phyloP scores from a whole-genome alignment of 192 early-diverging fungal species.

The Coemansia sp. region DNA sequence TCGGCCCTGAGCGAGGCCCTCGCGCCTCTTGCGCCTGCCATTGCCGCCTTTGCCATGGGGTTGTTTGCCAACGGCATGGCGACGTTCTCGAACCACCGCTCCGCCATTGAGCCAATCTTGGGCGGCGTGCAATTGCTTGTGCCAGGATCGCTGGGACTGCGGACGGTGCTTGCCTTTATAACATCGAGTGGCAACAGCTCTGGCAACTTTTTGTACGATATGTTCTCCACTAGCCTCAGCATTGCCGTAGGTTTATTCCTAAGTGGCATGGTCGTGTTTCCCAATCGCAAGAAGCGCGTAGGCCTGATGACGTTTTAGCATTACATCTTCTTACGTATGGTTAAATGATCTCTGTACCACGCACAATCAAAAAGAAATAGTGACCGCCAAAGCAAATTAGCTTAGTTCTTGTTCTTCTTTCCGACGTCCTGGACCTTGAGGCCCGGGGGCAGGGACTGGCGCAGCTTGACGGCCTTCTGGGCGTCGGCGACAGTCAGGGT shows the following conservation, averaged over 20 bases:
- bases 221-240: conserved; percentile 67
- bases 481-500: conserved; percentile 94
- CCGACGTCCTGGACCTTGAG: conserved; percentile 24
- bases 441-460: conserved; percentile 90
- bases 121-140: conserved; percentile 82
- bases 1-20: conserved; percentile 60
- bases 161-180: conserved; percentile 65
- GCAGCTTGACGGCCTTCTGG: conserved; percentile 95
- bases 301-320: conserved; percentile 56
- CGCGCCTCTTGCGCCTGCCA: conserved; percentile 62
- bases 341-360: conserved; percentile 8
- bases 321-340: neutral
- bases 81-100: conserved; percentile 65
- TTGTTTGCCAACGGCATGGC: conserved; percentile 77
- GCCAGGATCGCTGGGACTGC: conserved; percentile 80
- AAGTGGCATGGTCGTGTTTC: conserved; percentile 66
- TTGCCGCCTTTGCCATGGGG: conserved; percentile 80
- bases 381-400: neutral
- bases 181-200: conserved; percentile 58
- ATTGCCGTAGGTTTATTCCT: conserved; percentile 72
- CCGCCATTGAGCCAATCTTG: conserved; percentile 80
- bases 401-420: conserved; percentile 31
- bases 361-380: neutral
- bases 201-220: conserved; percentile 59
- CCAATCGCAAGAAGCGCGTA: conserved; percentile 57